Evolutionary conservation across 2,329 filamentous ascomycete genomes (phyloP).

Genomic region (Pseudogymnoascus sp.): DNA sequence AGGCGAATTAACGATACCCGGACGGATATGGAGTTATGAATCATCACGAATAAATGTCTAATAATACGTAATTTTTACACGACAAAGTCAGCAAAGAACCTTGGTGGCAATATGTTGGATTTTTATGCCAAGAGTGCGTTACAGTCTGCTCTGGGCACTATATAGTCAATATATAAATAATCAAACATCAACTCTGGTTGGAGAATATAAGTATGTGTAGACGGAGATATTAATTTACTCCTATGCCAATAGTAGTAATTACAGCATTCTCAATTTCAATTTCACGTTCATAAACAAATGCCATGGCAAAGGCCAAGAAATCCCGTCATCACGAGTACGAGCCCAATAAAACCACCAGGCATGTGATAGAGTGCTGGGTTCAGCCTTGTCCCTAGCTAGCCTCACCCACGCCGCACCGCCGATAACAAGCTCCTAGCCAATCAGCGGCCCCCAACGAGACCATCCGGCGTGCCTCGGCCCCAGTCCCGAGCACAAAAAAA

Average conservation of each 20-base stretch:
- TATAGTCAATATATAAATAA: neutral
- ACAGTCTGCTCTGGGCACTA: neutral
- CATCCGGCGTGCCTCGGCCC: neutral
- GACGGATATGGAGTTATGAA: slow-evolving; percentile 5
- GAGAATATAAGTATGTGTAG: neutral
- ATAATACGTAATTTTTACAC: neutral
- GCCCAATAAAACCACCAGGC: neutral
- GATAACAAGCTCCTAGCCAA: neutral
- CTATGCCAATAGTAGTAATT: neutral
- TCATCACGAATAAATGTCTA: neutral
- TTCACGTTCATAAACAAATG: slow-evolving; percentile 1
- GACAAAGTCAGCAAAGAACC: neutral
- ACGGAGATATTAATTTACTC: neutral
- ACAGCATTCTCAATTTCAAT: neutral
- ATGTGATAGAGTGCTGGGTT: neutral
- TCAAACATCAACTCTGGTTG: neutral
- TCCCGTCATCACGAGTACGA: neutral
- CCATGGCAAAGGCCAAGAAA: neutral
- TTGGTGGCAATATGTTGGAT: neutral
- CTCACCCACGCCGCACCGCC: neutral
- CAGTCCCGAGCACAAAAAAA: neutral
- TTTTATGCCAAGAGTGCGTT: neutral
- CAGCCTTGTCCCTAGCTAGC: neutral
- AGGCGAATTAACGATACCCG: slow-evolving; percentile 2
- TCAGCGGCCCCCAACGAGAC: neutral